Percentiles rank a stretch among this genome's conserved stretches.
Evolutionary conservation across 345 rosid species (phyloP).

Genomic region (rapeseed (Brassica napus)): Da-Ae NC_063438.1:11539501-11540000

Average conservation of each 20-base stretch:
- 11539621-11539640: background rate
- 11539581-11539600: slow-evolving; percentile 11
- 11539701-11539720: slow-evolving; percentile 4
- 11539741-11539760: background rate
- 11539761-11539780: background rate
- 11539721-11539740: background rate
- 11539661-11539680: slow-evolving; percentile 37
- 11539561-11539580: slow-evolving; percentile 16
- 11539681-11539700: slow-evolving; percentile 23
- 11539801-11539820: no score
- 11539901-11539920: background rate
- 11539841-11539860: background rate
- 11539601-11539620: background rate
- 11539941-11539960: background rate
- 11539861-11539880: background rate
- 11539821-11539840: background rate
- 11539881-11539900: background rate
- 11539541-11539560: background rate
- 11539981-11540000: background rate
- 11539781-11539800: no score
- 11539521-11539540: background rate
- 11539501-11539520: background rate
- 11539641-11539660: background rate
- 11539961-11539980: background rate
- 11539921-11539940: background rate